phyloP scores from a whole-genome alignment of 768 basidiomycete genomes.

The Trametes maxima region DNA sequence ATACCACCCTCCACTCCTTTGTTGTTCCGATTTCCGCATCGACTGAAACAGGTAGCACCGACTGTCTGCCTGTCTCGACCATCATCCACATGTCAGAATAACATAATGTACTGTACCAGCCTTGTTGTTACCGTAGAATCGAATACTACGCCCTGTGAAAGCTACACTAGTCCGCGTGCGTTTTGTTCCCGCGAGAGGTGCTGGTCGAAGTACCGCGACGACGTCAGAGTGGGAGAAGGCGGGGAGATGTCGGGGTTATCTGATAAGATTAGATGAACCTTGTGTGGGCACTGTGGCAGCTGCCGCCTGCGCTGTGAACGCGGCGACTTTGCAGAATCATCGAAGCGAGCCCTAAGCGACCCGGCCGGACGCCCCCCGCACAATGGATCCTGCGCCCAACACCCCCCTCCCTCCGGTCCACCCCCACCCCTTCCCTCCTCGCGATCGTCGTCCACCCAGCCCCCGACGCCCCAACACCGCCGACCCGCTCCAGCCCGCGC shows the following conservation, averaged over 20 bases:
- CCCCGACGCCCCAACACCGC: constrained; percentile 6
- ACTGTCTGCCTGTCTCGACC: not conserved
- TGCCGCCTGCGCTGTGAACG: constrained; percentile 16
- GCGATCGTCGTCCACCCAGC: constrained; percentile 1
- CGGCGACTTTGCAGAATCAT: constrained; percentile 10
- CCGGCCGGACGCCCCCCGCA: constrained; percentile 20
- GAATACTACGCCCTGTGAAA: not conserved
- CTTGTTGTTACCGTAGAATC: constrained; percentile 1
- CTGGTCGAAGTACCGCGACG: not conserved
- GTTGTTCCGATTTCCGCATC: not conserved
- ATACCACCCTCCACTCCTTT: not conserved
- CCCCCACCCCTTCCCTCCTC: constrained; percentile 3
- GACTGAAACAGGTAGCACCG: not conserved
- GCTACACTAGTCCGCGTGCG: not conserved
- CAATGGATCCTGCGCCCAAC: constrained; percentile 18
- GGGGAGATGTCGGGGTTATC: constrained; percentile 4
- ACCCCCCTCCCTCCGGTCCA: constrained; percentile 8
- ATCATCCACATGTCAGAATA: not conserved
- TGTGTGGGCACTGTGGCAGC: too few species aligned
- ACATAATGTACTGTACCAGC: constrained; percentile 8
- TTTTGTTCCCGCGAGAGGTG: not conserved
- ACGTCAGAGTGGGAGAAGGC: not conserved
- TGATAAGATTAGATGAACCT: constrained; percentile 21
- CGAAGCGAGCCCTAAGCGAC: constrained; percentile 25
- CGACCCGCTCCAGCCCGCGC: constrained; percentile 9